phyloP scores from a whole-genome alignment of 2,329 filamentous ascomycete genomes.

The Tolypocladium tundrense region DNA sequence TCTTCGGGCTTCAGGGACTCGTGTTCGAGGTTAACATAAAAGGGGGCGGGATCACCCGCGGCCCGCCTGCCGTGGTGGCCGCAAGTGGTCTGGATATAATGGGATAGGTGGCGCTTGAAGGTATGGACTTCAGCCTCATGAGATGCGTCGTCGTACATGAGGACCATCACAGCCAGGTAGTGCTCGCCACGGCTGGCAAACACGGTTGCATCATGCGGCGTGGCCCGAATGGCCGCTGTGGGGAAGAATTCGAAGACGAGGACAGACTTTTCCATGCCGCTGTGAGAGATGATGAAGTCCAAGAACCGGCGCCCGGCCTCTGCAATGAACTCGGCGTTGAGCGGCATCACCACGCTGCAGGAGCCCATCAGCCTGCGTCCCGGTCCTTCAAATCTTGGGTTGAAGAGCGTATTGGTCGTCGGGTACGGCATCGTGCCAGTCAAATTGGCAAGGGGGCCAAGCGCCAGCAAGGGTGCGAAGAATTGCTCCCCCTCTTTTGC shows the following conservation, averaged over 20 bases:
- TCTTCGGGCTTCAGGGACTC: constrained; percentile 5
- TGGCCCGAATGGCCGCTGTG: constrained; percentile 22
- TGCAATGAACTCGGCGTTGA: background rate
- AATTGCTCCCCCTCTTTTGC: constrained; percentile 5
- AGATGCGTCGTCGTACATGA: constrained; percentile 27
- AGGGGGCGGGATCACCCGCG: background rate
- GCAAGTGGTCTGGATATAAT: constrained; percentile 11
- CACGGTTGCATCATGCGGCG: constrained; percentile 25
- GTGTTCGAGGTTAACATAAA: background rate
- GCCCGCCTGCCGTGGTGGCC: background rate
- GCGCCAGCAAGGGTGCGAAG: background rate
- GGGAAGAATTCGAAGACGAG: constrained; percentile 24
- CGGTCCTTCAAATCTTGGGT: constrained; percentile 9
- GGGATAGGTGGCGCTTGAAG: constrained; percentile 25
- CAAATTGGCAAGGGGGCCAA: background rate
- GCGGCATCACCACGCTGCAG: background rate
- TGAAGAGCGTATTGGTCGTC: constrained; percentile 13
- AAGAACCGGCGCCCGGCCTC: background rate
- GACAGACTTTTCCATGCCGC: constrained; percentile 3
- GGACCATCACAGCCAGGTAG: constrained; percentile 29
- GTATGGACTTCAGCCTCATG: constrained; percentile 25
- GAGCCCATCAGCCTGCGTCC: background rate
- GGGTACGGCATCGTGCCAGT: background rate
- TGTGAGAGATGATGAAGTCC: constrained; percentile 1
- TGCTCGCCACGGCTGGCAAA: constrained; percentile 33